Base-by-base conservation (phyloP, 2,329 filamentous ascomycete species). In the Claviceps monticola region DNA sequence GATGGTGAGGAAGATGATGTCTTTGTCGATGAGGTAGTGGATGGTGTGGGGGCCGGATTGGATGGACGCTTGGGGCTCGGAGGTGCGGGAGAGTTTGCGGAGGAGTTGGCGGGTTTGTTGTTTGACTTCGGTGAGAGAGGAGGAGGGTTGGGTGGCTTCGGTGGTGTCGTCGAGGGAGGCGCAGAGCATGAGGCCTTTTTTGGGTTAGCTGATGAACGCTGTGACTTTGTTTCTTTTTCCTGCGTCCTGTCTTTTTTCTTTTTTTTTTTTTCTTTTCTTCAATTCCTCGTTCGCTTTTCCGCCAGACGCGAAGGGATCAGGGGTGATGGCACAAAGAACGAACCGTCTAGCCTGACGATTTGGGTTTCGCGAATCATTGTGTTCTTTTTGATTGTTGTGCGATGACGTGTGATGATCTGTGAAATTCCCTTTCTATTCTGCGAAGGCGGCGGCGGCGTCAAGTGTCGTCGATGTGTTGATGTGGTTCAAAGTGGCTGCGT, bases 331-430 rank as follows among this genome's bases (percentile, higher is more conserved):
- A 56, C 38, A 34, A 55, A 19, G 41, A 36, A 55, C 61, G 53
- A 64, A 93, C 89, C 91, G 71, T 97, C 93, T 49, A 97, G 79
- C 69, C 93, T 80, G 58, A 88, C 85, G 72, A 98, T 95, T 72
- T 95, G 88, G 50, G 91, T 98, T 62, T 90, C 93, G 68, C 80
- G 82, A 63, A 95, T 91, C 89, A 91, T 93, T 26, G 59, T 67
- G 58, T 42, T 44, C 5, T 19, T 3, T 3, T 14, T 23, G 19
- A 43, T 4, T 14, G 13, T 19, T 11, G 11, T 44, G 19, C 19
- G 21, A 21, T 19, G 9, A 13, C 17, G 26, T 29, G 8, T 29
- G 8, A 29, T 9, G 8, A 9, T 29, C 26, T 29, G 7, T 19
- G 17, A 42, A 42, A 21, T 11, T 8, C n/a, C 39, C 4, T 17